Evolutionary conservation across 1,139 yeast species (phyloP), one percentile per base, ranked within the genome.

Genomic region (Taphrina confusa): DNA sequence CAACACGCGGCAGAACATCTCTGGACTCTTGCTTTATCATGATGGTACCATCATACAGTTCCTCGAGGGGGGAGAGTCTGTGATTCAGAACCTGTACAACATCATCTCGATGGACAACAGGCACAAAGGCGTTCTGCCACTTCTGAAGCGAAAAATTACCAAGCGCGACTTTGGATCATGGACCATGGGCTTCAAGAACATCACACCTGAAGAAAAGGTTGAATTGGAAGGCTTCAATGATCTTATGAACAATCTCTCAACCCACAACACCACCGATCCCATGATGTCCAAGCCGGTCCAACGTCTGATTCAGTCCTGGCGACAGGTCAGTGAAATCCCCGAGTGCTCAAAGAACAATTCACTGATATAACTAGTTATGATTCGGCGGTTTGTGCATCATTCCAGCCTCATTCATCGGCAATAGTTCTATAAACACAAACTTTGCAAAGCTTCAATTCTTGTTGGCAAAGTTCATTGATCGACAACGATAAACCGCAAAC

Each of bases 121-220:
- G 16, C 57, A 52, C 30, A 52, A 52, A 36, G 57, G 57, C 14
- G 49, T 52, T 8, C 39, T 52, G 39, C 57, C 57, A 6, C 49
- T 52, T 4, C 49, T 52, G 25, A 31, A 36, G 30, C 57, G 57
- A 39, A 39, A 28, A 23, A 30, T 52, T 9, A 22, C 16, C 2
- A 30, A 22, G 12, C 9, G 57, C 30, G 57, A 52, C 27, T 52
- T 52, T 30, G 57, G 57, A n/a, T 28, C 33, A 4, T 52, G 57
- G 57, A 39, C 44, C n/a, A 52, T 52, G 57, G 57, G 57, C 6
- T 52, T 52, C 49, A 52, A 52, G 27, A 30, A 52, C 31, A 28
- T 52, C 22, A 45, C 36, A 3, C 8, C n/a, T n/a, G 57, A 22
- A 14, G 37, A 39, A 14, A 40, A 30, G 22, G 49, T 14, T 5